These are phyloP conservation scores for Ottelia alismoides DNA, from an alignment of 106 monocot genomes.

Conservation along the genomic window DNA sequence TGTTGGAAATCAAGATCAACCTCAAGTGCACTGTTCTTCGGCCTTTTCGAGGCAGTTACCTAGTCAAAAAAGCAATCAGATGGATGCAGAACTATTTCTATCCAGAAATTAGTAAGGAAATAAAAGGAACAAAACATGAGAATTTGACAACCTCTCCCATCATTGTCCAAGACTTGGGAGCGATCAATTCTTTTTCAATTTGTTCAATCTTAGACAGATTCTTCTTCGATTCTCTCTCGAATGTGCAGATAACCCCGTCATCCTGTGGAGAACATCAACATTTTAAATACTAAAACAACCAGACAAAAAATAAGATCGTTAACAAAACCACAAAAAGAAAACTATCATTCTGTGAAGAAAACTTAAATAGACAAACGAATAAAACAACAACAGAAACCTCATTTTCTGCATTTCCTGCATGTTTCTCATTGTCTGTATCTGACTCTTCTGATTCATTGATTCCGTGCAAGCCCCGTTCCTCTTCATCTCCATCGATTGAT, in stretches of 20 bases:
- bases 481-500: slow-evolving; percentile 17
- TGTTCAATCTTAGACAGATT: slow-evolving; percentile 52
- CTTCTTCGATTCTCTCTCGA: slow-evolving; percentile 54
- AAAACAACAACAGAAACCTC: too few species aligned
- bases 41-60: slow-evolving; percentile 85
- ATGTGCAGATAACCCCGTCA: slow-evolving; percentile 39
- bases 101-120: not conserved
- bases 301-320: not conserved
- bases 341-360: too few species aligned
- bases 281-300: not conserved
- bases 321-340: too few species aligned
- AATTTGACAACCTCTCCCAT: slow-evolving; percentile 61
- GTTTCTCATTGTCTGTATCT: not conserved
- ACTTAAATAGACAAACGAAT: too few species aligned
- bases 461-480: slow-evolving; percentile 16
- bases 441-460: not conserved
- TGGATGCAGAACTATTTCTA: not conserved
- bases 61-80: slow-evolving; percentile 14
- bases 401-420: not conserved
- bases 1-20: slow-evolving; percentile 96
- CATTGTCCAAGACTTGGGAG: slow-evolving; percentile 87
- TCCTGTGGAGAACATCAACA: slow-evolving; percentile 29
- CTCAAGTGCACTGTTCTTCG: slow-evolving; percentile 94
- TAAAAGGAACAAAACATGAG: not conserved
- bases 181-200: slow-evolving; percentile 85